Conservation (phyloP, 129 eudicot genomes). For the Flaveria bidentis region DNA sequence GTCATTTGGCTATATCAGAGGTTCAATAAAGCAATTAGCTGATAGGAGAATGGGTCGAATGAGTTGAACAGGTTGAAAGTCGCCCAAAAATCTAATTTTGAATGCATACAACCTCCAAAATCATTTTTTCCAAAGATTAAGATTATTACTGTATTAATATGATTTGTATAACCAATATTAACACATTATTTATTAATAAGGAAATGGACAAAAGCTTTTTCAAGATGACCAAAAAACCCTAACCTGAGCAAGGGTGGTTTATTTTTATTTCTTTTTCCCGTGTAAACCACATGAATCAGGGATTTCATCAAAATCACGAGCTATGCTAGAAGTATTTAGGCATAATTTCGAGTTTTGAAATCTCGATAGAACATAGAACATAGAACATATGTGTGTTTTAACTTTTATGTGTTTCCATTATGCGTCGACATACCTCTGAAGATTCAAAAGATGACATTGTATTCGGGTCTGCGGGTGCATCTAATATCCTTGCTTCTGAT, state of each 20-base stretch:
- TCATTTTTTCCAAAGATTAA: not conserved
- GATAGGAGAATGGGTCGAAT: not conserved
- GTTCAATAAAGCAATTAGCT: not conserved
- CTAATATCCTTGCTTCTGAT: conserved; percentile 85
- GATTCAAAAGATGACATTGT: conserved; percentile 40
- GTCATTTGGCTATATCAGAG: not conserved
- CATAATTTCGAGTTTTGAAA: too few species aligned
- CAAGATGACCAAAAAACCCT: too few species aligned
- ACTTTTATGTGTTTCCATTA: not conserved
- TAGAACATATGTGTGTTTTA: not conserved
- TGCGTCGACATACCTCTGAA: conserved; percentile 50
- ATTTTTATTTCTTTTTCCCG: too few species aligned
- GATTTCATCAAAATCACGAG: too few species aligned
- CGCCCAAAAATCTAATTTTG: not conserved
- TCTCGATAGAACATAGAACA: too few species aligned
- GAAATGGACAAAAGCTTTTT: too few species aligned
- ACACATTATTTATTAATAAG: not conserved
- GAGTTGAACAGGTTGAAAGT: not conserved
- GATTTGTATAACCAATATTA: not conserved
- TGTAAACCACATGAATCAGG: too few species aligned
- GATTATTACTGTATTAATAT: not conserved
- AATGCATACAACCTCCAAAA: not conserved
- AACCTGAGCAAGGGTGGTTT: too few species aligned
- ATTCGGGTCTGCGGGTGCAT: conserved; percentile 52
- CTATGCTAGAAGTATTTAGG: too few species aligned